Percentiles rank a stretch among this genome's conserved stretches.
Conservation (phyloP, 202 grass and related monocot genomes). For the Digitaria exilis region DNA sequence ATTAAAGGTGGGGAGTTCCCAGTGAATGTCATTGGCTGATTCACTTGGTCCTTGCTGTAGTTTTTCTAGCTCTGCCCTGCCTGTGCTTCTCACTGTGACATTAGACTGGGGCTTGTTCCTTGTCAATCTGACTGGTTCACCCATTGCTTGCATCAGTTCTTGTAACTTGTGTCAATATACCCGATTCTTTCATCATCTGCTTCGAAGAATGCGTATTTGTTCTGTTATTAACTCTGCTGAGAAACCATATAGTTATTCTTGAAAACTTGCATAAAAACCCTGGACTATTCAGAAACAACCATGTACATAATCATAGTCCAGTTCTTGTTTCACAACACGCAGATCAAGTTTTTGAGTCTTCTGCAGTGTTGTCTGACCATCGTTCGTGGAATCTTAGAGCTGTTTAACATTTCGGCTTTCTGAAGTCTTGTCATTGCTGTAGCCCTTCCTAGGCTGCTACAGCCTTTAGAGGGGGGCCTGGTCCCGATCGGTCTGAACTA, state of each 20-base stretch:
- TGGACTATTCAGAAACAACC: neutral
- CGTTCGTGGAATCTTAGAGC: neutral
- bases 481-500: neutral
- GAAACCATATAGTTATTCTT: neutral
- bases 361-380: constrained; percentile 20
- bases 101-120: neutral
- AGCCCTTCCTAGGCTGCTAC: neutral
- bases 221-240: neutral
- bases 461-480: neutral
- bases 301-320: constrained; percentile 8
- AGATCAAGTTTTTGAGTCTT: constrained; percentile 18
- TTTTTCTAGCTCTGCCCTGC: constrained; percentile 4
- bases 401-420: neutral
- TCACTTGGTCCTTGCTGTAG: constrained; percentile 2
- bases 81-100: neutral
- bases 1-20: neutral
- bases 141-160: neutral
- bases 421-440: neutral
- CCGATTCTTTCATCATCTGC: neutral
- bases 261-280: neutral
- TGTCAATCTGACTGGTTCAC: neutral
- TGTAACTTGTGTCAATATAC: neutral
- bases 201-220: neutral
- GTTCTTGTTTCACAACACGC: constrained; percentile 34
- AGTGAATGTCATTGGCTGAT: neutral